These are phyloP conservation scores for Rubia yunnanensis DNA, from an alignment of 257 asterid genomes.

Conservation along the genomic window DNA sequence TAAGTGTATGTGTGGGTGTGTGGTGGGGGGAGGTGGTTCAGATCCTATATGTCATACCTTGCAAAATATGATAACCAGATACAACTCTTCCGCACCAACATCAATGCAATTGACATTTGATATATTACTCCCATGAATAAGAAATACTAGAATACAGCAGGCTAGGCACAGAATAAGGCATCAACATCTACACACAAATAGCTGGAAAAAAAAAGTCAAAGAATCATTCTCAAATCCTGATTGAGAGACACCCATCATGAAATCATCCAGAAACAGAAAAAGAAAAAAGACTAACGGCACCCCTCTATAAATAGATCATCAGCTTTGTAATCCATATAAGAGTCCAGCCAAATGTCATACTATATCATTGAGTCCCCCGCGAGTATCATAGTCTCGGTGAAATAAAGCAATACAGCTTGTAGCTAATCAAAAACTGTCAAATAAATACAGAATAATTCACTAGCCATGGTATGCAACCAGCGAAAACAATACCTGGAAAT, in stretches of 20 bases:
- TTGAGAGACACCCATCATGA: not conserved
- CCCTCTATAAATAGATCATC: not conserved
- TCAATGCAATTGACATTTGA: not conserved
- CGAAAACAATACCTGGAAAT: conserved; percentile 52
- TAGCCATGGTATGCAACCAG: not conserved
- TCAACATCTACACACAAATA: not conserved
- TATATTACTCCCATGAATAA: not conserved
- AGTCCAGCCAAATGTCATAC: not conserved
- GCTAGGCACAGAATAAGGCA: not conserved
- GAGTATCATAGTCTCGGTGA: not conserved
- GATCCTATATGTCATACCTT: not conserved
- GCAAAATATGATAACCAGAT: not conserved
- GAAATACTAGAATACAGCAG: not conserved
- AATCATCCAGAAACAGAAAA: not conserved
- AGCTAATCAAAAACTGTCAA: not conserved
- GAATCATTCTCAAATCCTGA: not conserved
- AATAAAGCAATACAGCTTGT: not conserved
- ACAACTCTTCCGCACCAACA: not conserved
- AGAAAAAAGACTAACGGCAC: not conserved
- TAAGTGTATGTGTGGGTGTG: too few relatives aligned
- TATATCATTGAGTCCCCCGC: not conserved
- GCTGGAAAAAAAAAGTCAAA: not conserved
- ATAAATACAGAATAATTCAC: not conserved
- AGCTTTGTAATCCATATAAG: not conserved
- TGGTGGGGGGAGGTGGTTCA: not conserved